Conservation (phyloP, 306 rosid genomes). For the Vigna reflexopilosa region DNA sequence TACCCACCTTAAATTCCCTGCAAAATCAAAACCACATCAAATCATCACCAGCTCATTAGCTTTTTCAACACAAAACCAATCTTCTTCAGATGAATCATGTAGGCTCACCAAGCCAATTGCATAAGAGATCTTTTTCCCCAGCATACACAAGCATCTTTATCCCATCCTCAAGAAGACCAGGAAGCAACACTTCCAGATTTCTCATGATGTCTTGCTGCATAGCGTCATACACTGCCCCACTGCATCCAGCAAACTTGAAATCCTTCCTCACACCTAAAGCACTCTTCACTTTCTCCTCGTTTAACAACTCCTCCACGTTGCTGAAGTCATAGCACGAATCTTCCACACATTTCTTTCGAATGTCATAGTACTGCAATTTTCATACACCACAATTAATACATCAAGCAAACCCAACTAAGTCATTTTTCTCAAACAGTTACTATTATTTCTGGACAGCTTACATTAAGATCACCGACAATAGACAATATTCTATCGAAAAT, state of each 20-base stretch:
- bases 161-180: constrained; percentile 36
- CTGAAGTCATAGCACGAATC: not conserved
- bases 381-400: not conserved
- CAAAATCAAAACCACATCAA: constrained; percentile 29
- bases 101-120: too few species aligned
- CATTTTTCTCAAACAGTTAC: not conserved
- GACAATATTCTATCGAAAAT: not conserved
- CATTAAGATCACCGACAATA: constrained; percentile 47
- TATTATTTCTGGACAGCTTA: constrained; percentile 40
- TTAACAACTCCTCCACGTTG: not conserved
- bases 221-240: not conserved
- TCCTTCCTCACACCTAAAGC: not conserved
- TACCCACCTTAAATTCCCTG: constrained; percentile 90
- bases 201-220: not conserved
- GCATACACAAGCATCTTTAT: not conserved
- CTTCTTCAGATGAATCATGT: too few species aligned
- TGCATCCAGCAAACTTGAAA: not conserved
- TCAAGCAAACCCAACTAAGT: not conserved
- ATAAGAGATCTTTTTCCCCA: too few species aligned
- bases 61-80: too few species aligned
- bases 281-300: not conserved
- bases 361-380: constrained; percentile 75
- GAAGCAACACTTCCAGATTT: constrained; percentile 78
- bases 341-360: constrained; percentile 74
- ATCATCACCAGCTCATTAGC: not conserved